A percentile compares a stretch with the other conserved stretches of the same genome.
Evolutionary conservation across 805 yeast species (phyloP).

Genomic region (Middelhovenomyces tepae): DNA sequence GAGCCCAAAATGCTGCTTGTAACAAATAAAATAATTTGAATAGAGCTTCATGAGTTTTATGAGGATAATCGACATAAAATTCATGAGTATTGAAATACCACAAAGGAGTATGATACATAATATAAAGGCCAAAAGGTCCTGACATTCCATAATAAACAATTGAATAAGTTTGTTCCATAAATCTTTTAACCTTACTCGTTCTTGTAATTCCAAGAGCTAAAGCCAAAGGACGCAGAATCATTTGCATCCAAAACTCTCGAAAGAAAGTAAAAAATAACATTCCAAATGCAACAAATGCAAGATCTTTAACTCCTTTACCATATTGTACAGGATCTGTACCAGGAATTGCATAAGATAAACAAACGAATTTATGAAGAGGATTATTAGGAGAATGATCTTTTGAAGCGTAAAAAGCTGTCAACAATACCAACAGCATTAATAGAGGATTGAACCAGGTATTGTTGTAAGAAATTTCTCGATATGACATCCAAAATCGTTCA

Average conservation of each 20-base stretch:
- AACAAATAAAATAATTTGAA: conserved; percentile 79
- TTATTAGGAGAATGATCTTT: conserved; percentile 55
- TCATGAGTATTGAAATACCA: conserved; percentile 86
- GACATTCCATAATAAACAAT: conserved; percentile 69
- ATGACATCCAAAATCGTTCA: conserved; percentile 38
- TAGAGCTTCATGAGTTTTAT: conserved; percentile 54
- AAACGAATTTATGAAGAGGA: conserved; percentile 53
- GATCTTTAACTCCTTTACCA: conserved; percentile 82
- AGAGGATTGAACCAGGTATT: conserved; percentile 69
- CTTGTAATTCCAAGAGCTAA: conserved; percentile 38
- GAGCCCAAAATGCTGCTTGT: conserved; percentile 97
- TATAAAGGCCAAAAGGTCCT: conserved; percentile 82
- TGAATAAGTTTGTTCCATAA: conserved; percentile 88
- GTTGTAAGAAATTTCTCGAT: conserved; percentile 46
- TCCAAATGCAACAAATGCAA: conserved; percentile 67
- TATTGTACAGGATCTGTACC: conserved; percentile 41
- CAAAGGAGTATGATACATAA: conserved; percentile 74
- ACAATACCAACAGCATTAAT: conserved; percentile 35
- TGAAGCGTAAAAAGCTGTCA: conserved; percentile 36
- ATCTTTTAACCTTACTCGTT: conserved; percentile 58
- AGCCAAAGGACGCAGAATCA: conserved; percentile 68
- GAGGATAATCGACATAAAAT: conserved; percentile 79
- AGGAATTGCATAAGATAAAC: conserved; percentile 57
- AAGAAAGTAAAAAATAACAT: conserved; percentile 82
- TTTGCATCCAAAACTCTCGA: conserved; percentile 87